A percentile compares a stretch with the other conserved stretches of the same genome.
Evolutionary conservation across 495 filamentous ascomycete species (phyloP).

Genomic region (Penicillium longicatenatum): DNA sequence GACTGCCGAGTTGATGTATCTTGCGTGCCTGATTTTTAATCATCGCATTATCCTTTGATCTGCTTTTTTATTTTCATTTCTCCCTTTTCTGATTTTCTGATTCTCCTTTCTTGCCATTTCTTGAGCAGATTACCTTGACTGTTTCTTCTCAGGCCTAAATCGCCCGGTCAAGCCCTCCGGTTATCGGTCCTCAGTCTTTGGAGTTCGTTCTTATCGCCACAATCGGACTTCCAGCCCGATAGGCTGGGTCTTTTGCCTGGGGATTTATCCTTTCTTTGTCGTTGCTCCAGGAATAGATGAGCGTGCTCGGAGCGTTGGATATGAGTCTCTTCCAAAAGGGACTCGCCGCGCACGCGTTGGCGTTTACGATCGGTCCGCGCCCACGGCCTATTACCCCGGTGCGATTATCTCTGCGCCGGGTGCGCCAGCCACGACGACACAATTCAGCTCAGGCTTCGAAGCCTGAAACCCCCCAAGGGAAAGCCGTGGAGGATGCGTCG

Average conservation of each 20-base stretch:
- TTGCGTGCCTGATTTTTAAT: slow-evolving; percentile 3
- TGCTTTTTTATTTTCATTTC: slow-evolving; percentile 1
- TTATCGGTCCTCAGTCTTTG: slow-evolving; percentile 10
- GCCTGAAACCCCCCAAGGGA: slow-evolving; percentile 13
- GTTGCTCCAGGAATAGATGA: slow-evolving; percentile 6
- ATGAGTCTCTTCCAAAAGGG: slow-evolving; percentile 26
- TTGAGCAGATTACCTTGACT: not conserved
- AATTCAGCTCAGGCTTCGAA: slow-evolving; percentile 24
- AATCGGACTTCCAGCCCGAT: slow-evolving; percentile 13
- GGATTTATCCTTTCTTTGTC: not conserved
- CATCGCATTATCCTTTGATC: too few species aligned
- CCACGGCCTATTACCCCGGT: slow-evolving; percentile 11
- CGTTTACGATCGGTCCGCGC: slow-evolving; percentile 25
- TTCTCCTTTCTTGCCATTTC: not conserved
- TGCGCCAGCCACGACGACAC: slow-evolving; percentile 33
- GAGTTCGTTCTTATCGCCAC: slow-evolving; percentile 23
- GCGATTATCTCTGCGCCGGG: slow-evolving; percentile 22
- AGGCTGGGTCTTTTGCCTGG: not conserved
- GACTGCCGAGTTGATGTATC: slow-evolving; percentile 1
- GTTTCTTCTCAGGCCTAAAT: not conserved
- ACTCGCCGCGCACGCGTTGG: slow-evolving; percentile 14
- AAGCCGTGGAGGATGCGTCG: slow-evolving; percentile 8
- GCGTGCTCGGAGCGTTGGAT: slow-evolving; percentile 10
- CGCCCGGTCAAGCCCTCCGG: slow-evolving; percentile 8
- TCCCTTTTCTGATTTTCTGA: not conserved